Evolutionary conservation across 2,329 filamentous ascomycete genomes (phyloP).

Genomic region (Neonectria neomacrospora): DNA sequence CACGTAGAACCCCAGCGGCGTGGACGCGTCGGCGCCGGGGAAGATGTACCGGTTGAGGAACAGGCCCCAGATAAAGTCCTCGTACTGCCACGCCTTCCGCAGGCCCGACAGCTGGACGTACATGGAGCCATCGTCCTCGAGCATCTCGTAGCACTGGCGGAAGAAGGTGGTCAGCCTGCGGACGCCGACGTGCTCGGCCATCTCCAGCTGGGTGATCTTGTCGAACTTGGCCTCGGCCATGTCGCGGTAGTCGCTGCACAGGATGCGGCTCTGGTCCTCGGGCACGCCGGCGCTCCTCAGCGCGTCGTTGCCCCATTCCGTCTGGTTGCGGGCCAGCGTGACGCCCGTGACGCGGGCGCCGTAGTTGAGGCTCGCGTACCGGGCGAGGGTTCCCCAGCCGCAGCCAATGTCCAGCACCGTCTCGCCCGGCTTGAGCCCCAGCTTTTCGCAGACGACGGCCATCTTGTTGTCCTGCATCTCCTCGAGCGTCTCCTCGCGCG

Average conservation of each 20-base stretch:
- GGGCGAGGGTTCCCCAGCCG: constrained; percentile 93
- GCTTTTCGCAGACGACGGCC: constrained; percentile 92
- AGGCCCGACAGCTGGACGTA: constrained; percentile 93
- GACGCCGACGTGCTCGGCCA: constrained; percentile 96
- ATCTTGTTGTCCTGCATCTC: constrained; percentile 97
- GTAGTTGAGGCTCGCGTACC: constrained; percentile 90
- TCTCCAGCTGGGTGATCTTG: constrained; percentile 96
- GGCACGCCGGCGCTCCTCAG: constrained; percentile 80
- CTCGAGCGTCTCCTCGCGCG: constrained; percentile 88
- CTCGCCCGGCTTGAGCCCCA: constrained; percentile 81
- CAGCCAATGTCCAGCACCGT: constrained; percentile 90
- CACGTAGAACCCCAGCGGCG: constrained; percentile 85
- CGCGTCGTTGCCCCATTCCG: constrained; percentile 90
- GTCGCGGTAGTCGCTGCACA: constrained; percentile 96
- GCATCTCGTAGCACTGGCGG: constrained; percentile 88
- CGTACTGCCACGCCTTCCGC: constrained; percentile 93
- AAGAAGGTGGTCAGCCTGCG: constrained; percentile 83
- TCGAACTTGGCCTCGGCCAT: constrained; percentile 86
- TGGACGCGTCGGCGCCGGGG: constrained; percentile 92
- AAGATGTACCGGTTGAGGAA: constrained; percentile 99
- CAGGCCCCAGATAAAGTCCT: constrained; percentile 94
- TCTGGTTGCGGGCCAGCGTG: constrained; percentile 92
- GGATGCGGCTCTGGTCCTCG: constrained; percentile 84
- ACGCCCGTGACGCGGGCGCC: constrained; percentile 85
- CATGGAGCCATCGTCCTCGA: constrained; percentile 92